A percentile compares a stretch with the other conserved stretches of the same genome.
Conservation (phyloP, 805 yeast species). For the Danielozyma ontarioensis region DNA sequence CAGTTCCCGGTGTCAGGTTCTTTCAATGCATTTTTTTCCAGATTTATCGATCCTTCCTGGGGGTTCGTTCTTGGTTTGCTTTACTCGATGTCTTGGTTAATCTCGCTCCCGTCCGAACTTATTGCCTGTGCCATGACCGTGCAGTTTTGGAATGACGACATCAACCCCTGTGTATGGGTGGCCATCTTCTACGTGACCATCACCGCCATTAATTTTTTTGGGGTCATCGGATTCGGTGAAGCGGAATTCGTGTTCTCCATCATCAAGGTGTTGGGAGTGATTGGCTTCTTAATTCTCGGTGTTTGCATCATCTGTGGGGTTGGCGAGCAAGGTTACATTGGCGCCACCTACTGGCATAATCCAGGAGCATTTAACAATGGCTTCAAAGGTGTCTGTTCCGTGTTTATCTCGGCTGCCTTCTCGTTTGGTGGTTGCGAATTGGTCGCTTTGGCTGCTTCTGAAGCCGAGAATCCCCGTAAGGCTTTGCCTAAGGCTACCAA, state of each 20-base stretch:
- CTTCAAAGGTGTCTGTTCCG: slow-evolving; percentile 50
- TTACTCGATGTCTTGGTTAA: slow-evolving; percentile 27
- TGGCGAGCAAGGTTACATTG: slow-evolving; percentile 43
- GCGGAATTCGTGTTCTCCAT: slow-evolving; percentile 21
- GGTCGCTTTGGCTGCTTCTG: slow-evolving; percentile 56
- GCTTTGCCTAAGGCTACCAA: slow-evolving; percentile 55
- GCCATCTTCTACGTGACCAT: slow-evolving; percentile 29
- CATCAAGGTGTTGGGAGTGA: slow-evolving; percentile 21
- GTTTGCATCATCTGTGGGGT: slow-evolving; percentile 41
- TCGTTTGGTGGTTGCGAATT: slow-evolving; percentile 61
- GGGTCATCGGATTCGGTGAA: slow-evolving; percentile 27
- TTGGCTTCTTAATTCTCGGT: slow-evolving; percentile 20
- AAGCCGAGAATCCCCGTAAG: slow-evolving; percentile 48
- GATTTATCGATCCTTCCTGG: slow-evolving; percentile 18
- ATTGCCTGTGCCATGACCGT: slow-evolving; percentile 33
- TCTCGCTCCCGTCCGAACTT: slow-evolving; percentile 26
- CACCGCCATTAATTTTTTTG: slow-evolving; percentile 30
- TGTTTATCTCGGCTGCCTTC: slow-evolving; percentile 53
- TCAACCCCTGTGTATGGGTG: slow-evolving; percentile 35
- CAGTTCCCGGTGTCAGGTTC: slow-evolving; percentile 15
- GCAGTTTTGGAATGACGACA: slow-evolving; percentile 26
- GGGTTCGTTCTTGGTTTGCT: slow-evolving; percentile 25
- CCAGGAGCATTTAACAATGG: slow-evolving; percentile 55
- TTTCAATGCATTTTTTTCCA: slow-evolving; percentile 13
- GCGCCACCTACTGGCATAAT: slow-evolving; percentile 44